These are phyloP conservation scores for Alisma plantagoaquatica DNA, from an alignment of 106 monocot species.

Conservation along the genomic window DNA sequence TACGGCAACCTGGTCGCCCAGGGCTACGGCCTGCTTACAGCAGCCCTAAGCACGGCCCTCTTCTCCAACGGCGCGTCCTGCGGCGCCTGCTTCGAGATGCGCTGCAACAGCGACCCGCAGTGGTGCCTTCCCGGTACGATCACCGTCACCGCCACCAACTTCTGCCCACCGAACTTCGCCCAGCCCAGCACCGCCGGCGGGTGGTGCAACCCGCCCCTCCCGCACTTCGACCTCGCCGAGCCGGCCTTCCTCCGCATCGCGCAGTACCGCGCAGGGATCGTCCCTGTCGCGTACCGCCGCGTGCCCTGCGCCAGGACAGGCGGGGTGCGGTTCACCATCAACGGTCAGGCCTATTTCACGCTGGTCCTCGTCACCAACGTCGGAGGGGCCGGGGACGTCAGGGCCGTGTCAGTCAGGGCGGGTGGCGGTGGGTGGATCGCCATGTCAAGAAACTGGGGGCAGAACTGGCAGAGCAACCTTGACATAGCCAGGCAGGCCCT, in stretches of 20 bases:
- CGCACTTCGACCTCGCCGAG: constrained; percentile 7
- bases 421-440: constrained; percentile 49
- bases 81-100: constrained; percentile 7
- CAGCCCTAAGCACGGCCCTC: constrained; percentile 10
- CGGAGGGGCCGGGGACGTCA: constrained; percentile 68
- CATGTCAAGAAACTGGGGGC: constrained; percentile 76
- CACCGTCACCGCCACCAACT: constrained; percentile 13
- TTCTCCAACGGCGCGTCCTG: constrained; percentile 6
- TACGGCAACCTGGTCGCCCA: no score
- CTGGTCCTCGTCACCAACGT: constrained; percentile 80
- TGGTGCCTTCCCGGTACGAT: constrained; percentile 6
- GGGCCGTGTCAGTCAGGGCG: constrained; percentile 41
- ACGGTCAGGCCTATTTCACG: constrained; percentile 82
- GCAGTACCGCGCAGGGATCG: constrained; percentile 20
- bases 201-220: constrained; percentile 8
- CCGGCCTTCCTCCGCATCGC: constrained; percentile 18
- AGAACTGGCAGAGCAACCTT: constrained; percentile 81
- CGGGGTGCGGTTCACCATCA: constrained; percentile 77
- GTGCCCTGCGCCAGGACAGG: constrained; percentile 59
- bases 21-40: constrained; percentile 8
- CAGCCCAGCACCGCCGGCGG: constrained; percentile 4
- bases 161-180: constrained; percentile 9
- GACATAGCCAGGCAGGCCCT: constrained; percentile 48
- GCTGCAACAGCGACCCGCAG: not conserved
- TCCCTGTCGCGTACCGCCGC: constrained; percentile 12